These are phyloP conservation scores for Ceratobasidium sp. DNA, from an alignment of 1,284 basidiomycete species.

Conservation along the genomic window DNA sequence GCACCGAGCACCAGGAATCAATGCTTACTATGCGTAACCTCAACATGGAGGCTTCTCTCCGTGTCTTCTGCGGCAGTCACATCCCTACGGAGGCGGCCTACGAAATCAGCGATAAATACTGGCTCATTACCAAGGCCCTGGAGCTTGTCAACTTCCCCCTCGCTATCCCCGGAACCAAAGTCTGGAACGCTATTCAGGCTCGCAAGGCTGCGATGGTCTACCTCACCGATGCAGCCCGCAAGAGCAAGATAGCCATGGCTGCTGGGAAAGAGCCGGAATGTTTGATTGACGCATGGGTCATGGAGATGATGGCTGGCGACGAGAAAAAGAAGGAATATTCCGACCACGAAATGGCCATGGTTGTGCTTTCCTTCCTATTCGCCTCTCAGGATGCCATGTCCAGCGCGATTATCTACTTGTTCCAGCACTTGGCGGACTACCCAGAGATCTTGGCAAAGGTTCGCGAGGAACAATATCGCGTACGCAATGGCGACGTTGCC, in stretches of 20 bases:
- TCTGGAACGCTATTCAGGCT: slow-evolving; percentile 92
- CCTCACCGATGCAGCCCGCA: slow-evolving; percentile 78
- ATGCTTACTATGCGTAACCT: slow-evolving; percentile 91
- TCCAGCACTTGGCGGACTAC: slow-evolving; percentile 94
- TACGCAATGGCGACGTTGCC: slow-evolving; percentile 80
- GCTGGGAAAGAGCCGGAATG: slow-evolving; percentile 82
- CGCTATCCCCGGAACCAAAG: slow-evolving; percentile 93
- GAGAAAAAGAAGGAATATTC: slow-evolving; percentile 87
- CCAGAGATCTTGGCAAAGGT: slow-evolving; percentile 90
- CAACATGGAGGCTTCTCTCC: slow-evolving; percentile 97
- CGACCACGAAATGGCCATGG: slow-evolving; percentile 95
- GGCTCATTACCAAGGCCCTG: slow-evolving; percentile 91
- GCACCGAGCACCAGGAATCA: slow-evolving; percentile 65
- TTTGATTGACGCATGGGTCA: slow-evolving; percentile 92
- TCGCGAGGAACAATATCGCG: slow-evolving; percentile 85
- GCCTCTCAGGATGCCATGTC: slow-evolving; percentile 99
- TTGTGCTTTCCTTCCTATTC: slow-evolving; percentile 94
- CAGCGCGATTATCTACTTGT: slow-evolving; percentile 87
- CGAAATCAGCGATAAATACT: slow-evolving; percentile 93
- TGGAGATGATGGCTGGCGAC: slow-evolving; percentile 66
- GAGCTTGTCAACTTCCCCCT: slow-evolving; percentile 99
- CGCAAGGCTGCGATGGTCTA: slow-evolving; percentile 87
- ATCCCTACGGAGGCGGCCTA: slow-evolving; percentile 77
- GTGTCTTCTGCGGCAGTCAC: slow-evolving; percentile 92
- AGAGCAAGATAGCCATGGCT: slow-evolving; percentile 84